Evolutionary conservation across 1,284 basidiomycete genomes (phyloP).

Genomic region (Puccinia horiana): DNA sequence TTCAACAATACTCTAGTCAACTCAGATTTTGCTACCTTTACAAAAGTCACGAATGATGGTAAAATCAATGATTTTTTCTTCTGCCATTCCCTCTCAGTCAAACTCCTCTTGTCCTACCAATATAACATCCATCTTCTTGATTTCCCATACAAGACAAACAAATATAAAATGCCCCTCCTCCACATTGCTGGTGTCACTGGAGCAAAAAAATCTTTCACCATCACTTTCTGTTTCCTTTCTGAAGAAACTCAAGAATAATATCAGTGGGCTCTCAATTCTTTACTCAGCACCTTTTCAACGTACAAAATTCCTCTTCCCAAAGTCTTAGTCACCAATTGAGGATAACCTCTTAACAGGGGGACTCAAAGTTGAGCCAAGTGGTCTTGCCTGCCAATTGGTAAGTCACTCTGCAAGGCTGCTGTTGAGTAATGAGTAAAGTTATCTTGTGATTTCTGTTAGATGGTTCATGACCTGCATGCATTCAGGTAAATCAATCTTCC

Average conservation of each 20-base stretch:
- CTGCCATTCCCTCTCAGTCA: not conserved
- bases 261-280: not conserved
- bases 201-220: not conserved
- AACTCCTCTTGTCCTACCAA: not conserved
- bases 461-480: no score
- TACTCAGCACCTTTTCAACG: not conserved
- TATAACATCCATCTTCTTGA: not conserved
- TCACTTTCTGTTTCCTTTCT: not conserved
- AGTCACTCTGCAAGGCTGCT: no score
- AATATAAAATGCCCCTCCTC: slow-evolving; percentile 10
- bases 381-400: no score
- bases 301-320: not conserved
- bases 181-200: not conserved
- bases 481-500: no score
- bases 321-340: not conserved
- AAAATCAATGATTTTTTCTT: not conserved
- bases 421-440: no score
- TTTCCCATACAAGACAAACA: not conserved
- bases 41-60: not conserved
- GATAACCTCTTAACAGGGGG: slow-evolving; percentile 9
- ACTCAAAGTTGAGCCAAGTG: no score
- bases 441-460: no score
- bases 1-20: not conserved
- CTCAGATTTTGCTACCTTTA: not conserved
- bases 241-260: not conserved